Evolutionary conservation across 2,329 filamentous ascomycete genomes (phyloP).

Genomic region (Blastomyces parvus): DNA sequence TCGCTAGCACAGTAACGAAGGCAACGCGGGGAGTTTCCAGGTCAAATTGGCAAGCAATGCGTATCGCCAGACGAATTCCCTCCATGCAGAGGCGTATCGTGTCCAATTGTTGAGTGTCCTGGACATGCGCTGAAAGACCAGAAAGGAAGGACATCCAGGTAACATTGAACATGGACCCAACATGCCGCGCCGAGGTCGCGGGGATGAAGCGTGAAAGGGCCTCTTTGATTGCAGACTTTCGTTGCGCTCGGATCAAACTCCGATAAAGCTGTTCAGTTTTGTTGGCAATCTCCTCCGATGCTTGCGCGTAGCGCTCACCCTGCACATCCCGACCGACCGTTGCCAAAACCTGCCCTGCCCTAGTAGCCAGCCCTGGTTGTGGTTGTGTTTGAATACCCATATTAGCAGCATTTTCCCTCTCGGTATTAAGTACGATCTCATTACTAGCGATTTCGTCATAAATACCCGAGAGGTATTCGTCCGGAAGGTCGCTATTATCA

Average conservation of each 20-base stretch:
- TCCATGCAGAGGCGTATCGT: conserved; percentile 89
- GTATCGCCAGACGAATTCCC: conserved; percentile 86
- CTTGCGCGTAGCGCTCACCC: conserved; percentile 84
- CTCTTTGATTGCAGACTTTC: conserved; percentile 63
- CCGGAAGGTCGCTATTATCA: conserved; percentile 83
- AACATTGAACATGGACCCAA: conserved; percentile 96
- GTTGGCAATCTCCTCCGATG: conserved; percentile 86
- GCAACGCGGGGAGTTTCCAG: conserved; percentile 87
- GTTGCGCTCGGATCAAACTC: conserved; percentile 80
- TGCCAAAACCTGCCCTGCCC: conserved; percentile 78
- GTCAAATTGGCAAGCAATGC: conserved; percentile 87
- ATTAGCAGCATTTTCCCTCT: conserved; percentile 79
- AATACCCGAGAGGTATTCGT: conserved; percentile 81
- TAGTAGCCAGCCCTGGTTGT: conserved; percentile 61
- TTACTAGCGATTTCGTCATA: conserved; percentile 86
- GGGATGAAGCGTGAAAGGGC: conserved; percentile 70
- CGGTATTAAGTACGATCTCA: conserved; percentile 89
- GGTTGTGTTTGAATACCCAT: conserved; percentile 55
- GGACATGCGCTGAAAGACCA: conserved; percentile 82
- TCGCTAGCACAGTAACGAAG: conserved; percentile 85
- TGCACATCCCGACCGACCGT: conserved; percentile 88
- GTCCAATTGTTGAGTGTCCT: conserved; percentile 86
- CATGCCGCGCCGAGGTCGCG: conserved; percentile 86
- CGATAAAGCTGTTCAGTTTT: conserved; percentile 82
- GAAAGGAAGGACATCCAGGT: conserved; percentile 99